These are phyloP conservation scores for Saccharomycopsis hybrid DNA, from an alignment of 1,139 yeast species.

Conservation along the genomic window DNA sequence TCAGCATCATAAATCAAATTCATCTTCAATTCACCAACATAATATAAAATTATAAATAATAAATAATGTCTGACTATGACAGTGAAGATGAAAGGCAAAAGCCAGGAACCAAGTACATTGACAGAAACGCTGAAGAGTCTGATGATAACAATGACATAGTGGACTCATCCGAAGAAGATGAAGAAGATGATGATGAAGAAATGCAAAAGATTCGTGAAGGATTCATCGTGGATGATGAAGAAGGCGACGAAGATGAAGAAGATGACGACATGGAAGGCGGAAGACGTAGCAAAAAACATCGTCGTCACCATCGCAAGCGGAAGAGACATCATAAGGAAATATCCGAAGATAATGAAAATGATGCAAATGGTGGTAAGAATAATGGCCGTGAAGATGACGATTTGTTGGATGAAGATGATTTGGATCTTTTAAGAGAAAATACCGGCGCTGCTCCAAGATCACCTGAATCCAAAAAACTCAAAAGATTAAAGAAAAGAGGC, in stretches of 20 bases:
- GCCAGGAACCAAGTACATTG: conserved; percentile 3
- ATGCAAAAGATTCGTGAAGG: conserved; percentile 77
- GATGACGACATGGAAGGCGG: conserved; percentile 36
- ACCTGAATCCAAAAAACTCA: conserved; percentile 49
- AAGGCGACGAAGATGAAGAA: conserved; percentile 48
- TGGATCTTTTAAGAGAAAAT: conserved; percentile 85
- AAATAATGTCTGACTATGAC: no score
- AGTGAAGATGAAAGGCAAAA: conserved; percentile 11
- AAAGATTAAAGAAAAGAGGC: conserved; percentile 78
- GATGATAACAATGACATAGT: conserved; percentile 38
- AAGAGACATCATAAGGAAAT: conserved; percentile 35
- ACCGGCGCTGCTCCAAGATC: conserved; percentile 57
- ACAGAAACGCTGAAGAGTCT: conserved; percentile 17
- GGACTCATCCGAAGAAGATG: conserved; percentile 72
- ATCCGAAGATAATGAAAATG: no score
- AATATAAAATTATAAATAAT: no score
- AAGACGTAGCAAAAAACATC: conserved; percentile 15
- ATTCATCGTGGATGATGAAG: conserved; percentile 89
- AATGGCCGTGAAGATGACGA: conserved; percentile 51
- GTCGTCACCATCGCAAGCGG: conserved; percentile 23
- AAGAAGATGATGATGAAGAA: conserved; percentile 73
- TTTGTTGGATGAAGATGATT: conserved; percentile 88
- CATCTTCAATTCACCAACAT: no score
- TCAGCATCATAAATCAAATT: no score
- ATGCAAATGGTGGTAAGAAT: no score